Evolutionary conservation across 2,329 filamentous ascomycete species (phyloP).

Genomic region (Xylaria sp.): DNA sequence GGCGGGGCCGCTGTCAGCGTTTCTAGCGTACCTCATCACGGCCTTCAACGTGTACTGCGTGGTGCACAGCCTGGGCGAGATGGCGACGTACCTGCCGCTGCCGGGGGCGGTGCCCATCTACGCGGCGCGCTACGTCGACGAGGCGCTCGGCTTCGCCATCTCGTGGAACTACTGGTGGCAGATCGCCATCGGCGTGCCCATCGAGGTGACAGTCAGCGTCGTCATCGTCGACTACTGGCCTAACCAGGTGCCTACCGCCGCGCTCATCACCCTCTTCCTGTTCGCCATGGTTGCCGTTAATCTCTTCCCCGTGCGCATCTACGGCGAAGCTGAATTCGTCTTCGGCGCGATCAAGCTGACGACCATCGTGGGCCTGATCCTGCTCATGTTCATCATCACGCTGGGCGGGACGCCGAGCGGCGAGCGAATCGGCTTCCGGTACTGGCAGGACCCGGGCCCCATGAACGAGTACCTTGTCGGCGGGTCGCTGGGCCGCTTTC

Average conservation of each 20-base stretch:
- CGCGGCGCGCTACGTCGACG: conserved; percentile 54
- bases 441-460: conserved; percentile 51
- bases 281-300: conserved; percentile 47
- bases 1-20: conserved; percentile 49
- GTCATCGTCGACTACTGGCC: conserved; percentile 55
- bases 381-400: conserved; percentile 56
- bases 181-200: conserved; percentile 55
- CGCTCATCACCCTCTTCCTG: conserved; percentile 47
- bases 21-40: conserved; percentile 50
- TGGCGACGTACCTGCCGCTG: conserved; percentile 66
- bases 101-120: conserved; percentile 59
- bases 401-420: conserved; percentile 52
- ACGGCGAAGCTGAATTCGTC: conserved; percentile 60
- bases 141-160: conserved; percentile 54
- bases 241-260: conserved; percentile 34
- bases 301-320: conserved; percentile 50
- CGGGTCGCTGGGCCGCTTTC: conserved; percentile 48
- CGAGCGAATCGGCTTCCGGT: conserved; percentile 52
- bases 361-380: conserved; percentile 55
- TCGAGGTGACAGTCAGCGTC: conserved; percentile 54
- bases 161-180: conserved; percentile 60
- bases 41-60: conserved; percentile 56
- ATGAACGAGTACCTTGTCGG: conserved; percentile 49
- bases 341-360: conserved; percentile 57
- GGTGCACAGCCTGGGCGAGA: conserved; percentile 58